Conservation (phyloP, 192 early-diverging fungal genomes). For the Backusella circina region DNA sequence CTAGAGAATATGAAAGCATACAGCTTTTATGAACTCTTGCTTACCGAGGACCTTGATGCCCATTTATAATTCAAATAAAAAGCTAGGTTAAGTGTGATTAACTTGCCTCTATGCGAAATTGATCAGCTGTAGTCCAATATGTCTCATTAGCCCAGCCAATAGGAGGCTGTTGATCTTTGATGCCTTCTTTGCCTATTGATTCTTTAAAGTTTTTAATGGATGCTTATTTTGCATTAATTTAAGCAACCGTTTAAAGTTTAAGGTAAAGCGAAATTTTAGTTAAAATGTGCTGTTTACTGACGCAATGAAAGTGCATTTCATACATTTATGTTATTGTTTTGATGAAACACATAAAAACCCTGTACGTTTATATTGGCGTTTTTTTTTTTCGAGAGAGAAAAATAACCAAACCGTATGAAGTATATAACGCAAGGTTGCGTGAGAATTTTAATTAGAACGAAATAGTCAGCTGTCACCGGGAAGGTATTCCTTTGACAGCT, state of each 20-base stretch:
- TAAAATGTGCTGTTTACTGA: background rate
- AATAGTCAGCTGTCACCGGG: background rate
- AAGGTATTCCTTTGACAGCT: conserved; percentile 13
- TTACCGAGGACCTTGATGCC: too few relatives aligned
- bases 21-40: too few relatives aligned
- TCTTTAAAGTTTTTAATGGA: background rate
- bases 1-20: too few relatives aligned
- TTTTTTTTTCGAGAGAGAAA: background rate
- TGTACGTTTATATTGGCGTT: background rate
- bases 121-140: too few relatives aligned
- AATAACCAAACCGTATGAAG: background rate
- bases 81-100: too few relatives aligned
- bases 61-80: too few relatives aligned
- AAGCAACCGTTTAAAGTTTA: background rate
- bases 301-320: background rate
- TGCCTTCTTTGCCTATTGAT: background rate
- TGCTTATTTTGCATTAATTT: background rate
- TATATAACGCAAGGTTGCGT: background rate
- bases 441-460: background rate
- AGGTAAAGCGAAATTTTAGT: background rate
- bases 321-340: too few relatives aligned
- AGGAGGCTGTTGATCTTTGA: background rate
- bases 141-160: background rate
- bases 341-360: background rate
- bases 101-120: background rate